Conservation (phyloP, 805 yeast species). For the Saccharomycopsis capsularis region DNA sequence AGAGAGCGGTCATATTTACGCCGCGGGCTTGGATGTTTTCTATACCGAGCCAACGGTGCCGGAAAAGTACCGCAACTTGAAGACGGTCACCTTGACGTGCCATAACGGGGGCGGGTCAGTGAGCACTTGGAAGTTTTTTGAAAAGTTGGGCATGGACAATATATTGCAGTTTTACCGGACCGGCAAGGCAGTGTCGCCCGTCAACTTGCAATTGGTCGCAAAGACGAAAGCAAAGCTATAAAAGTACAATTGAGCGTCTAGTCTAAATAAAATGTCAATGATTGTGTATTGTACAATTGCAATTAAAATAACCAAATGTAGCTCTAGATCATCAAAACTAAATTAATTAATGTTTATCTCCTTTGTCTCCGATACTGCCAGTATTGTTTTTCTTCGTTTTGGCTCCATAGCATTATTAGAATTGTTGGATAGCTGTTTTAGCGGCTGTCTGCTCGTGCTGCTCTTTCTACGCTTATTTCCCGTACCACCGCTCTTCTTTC, state of each 20-base stretch:
- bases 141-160: conserved; percentile 19
- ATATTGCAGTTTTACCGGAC: conserved; percentile 4
- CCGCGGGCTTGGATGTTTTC: conserved; percentile 71
- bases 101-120: conserved; percentile 19
- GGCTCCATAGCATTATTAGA: not conserved
- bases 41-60: conserved; percentile 64
- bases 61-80: conserved; percentile 42
- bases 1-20: conserved; percentile 56
- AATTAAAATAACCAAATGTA: too few relatives aligned
- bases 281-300: too few relatives aligned
- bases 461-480: not conserved
- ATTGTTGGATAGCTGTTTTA: conserved; percentile 11
- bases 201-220: conserved; percentile 9
- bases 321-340: too few relatives aligned
- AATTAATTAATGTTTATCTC: too few relatives aligned
- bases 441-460: conserved; percentile 10
- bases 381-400: not conserved
- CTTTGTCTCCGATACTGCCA: not conserved
- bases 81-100: conserved; percentile 31
- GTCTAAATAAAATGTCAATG: too few relatives aligned
- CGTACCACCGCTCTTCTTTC: not conserved
- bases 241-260: too few relatives aligned
- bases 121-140: conserved; percentile 17
- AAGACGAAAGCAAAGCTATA: not conserved
- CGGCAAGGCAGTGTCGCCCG: conserved; percentile 16